Evolutionary conservation across 805 yeast species (phyloP).

Genomic region (Metschnikowia similis): DNA sequence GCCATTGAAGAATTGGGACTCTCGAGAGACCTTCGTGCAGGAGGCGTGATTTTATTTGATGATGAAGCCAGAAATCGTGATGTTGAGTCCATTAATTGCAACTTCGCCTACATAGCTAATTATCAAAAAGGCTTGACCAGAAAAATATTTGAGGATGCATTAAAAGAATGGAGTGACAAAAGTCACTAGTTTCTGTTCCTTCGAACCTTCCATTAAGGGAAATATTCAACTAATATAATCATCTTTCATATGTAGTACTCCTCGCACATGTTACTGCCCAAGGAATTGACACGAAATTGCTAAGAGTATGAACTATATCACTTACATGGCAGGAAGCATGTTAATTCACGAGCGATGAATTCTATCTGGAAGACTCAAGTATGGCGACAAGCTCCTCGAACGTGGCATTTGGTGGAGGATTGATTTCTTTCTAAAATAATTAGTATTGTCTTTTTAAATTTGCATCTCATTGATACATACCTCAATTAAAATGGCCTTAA

Average conservation of each 20-base stretch:
- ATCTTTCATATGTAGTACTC: background rate
- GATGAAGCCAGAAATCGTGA: conserved; percentile 78
- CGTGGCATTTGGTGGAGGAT: conserved; percentile 43
- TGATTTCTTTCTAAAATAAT: conserved; percentile 41
- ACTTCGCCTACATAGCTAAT: conserved; percentile 59
- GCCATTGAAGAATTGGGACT: conserved; percentile 47
- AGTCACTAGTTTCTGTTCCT: background rate
- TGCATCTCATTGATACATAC: conserved; percentile 22
- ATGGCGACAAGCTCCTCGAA: conserved; percentile 44
- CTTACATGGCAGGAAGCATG: conserved; percentile 6
- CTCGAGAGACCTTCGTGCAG: conserved; percentile 42
- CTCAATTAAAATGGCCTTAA: conserved; percentile 3
- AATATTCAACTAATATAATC: background rate
- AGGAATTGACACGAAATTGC: background rate
- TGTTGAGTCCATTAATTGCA: conserved; percentile 66
- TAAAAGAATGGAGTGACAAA: conserved; percentile 25
- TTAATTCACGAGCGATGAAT: conserved; percentile 3
- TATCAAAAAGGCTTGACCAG: conserved; percentile 56
- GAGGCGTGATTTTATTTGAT: conserved; percentile 54
- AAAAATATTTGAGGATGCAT: conserved; percentile 45
- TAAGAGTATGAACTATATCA: background rate
- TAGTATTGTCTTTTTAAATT: conserved; percentile 27
- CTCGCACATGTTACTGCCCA: background rate
- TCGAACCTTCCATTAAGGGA: background rate
- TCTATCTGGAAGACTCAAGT: conserved; percentile 39